Evolutionary conservation across 345 rosid species (phyloP), one percentile per base, ranked within the genome.

Genomic region (Populus simonii): DNA sequence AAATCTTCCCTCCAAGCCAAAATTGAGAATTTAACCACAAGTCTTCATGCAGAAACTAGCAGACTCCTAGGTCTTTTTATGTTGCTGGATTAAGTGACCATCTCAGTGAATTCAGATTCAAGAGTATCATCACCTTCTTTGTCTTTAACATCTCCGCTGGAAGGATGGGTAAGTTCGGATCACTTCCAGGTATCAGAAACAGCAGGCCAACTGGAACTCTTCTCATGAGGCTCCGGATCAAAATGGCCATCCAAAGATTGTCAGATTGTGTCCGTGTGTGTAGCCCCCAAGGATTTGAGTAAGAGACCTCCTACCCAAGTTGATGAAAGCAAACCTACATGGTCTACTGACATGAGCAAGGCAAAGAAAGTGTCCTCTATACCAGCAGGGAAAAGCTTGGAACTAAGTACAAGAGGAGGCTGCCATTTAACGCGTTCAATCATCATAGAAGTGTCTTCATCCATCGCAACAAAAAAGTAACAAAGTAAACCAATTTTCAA

Each of bases 351-450:
- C 93, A 90, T 92, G 72, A 92, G 87, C 78, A 90, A 74, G 72
- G 97, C 94, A 73, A 88, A 92, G 84, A 90, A 92, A 31, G 94
- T 92, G 74, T 92, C 97, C 76, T 90, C 94, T 79, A 87, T 89
- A 20, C 97, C 94, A 25, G 87, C 62, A 39, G 94, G 97, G 76
- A 91, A 89, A 67, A 92, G 89, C 91, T 90, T 92, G 74, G 97
- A 87, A 68, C 94, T 86, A 8, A 90, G 89, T n/a, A 89, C 97
- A 63, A 89, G 91, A 18, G 90, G 81, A 2, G 92, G 97, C 88
- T 89, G 84, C 94, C 92, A 87, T 72, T 90, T 90, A 70, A 92
- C 78, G 45, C 90, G 85, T 68, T 86, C 80, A 76, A 92, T 87
- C 91, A 92, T 80, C 71, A 69, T 81, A 23, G 92, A 78, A 62